These are phyloP conservation scores for Tricholoma sp. DNA, from an alignment of 768 basidiomycete species.

Conservation along the genomic window DNA sequence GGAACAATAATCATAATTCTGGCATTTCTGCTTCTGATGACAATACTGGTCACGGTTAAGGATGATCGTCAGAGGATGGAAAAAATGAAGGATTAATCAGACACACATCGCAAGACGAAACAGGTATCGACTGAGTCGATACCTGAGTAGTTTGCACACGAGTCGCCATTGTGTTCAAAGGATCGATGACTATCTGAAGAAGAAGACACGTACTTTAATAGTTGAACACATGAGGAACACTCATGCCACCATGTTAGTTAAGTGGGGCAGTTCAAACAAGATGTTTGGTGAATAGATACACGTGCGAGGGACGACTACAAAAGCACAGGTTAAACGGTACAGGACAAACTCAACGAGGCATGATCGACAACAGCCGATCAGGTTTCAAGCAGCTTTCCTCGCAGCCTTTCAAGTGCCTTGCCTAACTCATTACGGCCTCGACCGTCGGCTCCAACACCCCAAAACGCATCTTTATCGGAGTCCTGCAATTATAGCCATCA, in stretches of 20 bases:
- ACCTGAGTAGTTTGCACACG: conserved; percentile 8
- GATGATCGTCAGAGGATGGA: background rate
- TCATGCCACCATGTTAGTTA: background rate
- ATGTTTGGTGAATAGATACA: conserved; percentile 1
- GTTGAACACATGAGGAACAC: background rate
- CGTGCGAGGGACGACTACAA: background rate
- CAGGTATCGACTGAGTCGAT: conserved; percentile 11
- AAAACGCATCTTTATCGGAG: conserved; percentile 74
- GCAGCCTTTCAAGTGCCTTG: conserved; percentile 59
- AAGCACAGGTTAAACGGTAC: background rate
- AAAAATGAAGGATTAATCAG: background rate
- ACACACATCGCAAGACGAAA: conserved; percentile 38
- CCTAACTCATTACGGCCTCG: conserved; percentile 72
- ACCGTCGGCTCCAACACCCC: conserved; percentile 68
- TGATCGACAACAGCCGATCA: conserved; percentile 19
- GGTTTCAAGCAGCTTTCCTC: conserved; percentile 44
- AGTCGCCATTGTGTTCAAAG: conserved; percentile 7
- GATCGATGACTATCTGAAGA: background rate
- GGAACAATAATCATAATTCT: conserved; percentile 42
- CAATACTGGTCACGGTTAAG: conserved; percentile 33
- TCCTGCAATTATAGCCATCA: conserved; percentile 36
- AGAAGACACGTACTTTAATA: conserved; percentile 8
- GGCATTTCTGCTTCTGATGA: conserved; percentile 44
- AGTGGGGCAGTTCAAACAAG: conserved; percentile 1
- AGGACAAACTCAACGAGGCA: conserved; percentile 20